These are phyloP conservation scores for Ceratobasidium sp. DNA, from an alignment of 1,284 basidiomycete species.

Conservation along the genomic window DNA sequence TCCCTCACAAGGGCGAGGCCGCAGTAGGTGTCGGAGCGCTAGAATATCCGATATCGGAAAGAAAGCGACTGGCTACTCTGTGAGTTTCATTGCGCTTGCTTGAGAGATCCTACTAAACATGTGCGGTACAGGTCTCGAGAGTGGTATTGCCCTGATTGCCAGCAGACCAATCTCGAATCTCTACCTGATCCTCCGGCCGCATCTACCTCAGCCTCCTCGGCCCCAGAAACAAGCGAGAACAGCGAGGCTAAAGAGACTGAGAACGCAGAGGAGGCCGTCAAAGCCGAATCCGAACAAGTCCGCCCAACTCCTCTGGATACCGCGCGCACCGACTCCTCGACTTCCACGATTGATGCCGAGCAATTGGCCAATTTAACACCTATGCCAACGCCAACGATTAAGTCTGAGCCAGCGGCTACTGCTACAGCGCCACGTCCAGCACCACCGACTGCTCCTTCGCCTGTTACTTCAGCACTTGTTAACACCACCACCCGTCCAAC, in stretches of 20 bases:
- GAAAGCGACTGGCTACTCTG: constrained; percentile 83
- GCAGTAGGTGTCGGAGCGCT: constrained; percentile 92
- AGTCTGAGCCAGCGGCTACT: neutral
- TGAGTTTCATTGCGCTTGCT: constrained; percentile 61
- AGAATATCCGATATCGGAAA: constrained; percentile 82
- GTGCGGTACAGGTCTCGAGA: constrained; percentile 72
- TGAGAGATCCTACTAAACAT: constrained; percentile 27
- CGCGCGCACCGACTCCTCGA: neutral
- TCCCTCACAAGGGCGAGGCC: constrained; percentile 88
- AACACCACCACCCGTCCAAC: constrained; percentile 8
- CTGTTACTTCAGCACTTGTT: neutral
- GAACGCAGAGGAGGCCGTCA: constrained; percentile 10
- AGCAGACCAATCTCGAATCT: constrained; percentile 73
- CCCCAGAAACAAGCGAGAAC: constrained; percentile 6
- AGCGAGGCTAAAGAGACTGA: neutral
- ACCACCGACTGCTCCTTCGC: constrained; percentile 8
- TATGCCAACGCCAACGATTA: constrained; percentile 15
- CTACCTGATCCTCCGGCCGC: constrained; percentile 72
- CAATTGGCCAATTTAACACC: constrained; percentile 25
- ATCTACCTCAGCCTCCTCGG: constrained; percentile 44
- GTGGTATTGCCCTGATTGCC: constrained; percentile 85
- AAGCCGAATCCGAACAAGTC: constrained; percentile 8
- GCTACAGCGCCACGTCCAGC: constrained; percentile 4
- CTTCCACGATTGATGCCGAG: neutral
- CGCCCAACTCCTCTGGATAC: neutral